Evolutionary conservation across 176 grass and related monocot genomes (phyloP), one percentile per base, ranked within the genome.

Genomic region (Carex littledalei): DNA sequence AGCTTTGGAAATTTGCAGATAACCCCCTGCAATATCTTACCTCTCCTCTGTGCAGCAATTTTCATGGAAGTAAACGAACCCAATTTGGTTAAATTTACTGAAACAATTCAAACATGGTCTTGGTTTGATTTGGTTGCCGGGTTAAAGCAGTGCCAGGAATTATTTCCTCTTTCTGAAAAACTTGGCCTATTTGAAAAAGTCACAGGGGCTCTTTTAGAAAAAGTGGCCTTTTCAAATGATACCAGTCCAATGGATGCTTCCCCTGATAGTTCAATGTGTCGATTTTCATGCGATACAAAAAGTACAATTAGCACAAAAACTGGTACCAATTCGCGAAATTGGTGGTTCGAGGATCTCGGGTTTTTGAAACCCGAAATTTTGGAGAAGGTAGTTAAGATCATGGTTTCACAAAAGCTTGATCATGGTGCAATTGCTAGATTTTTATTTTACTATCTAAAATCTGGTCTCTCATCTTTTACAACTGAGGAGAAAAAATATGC

Each of bases 311-410:
- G 97, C 88, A 55, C 84, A 41, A 90, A 89, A 20, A 78, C 32
- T 47, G 14, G 77, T 62, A 84, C 85, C 67, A 86, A 68, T 72
- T 63, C 56, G 75, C 86, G 87, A 80, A 83, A 85, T 65, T 99
- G 97, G 97, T 99, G 97, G 97, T 96, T 94, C 74, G 91, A 99
- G n/a, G 97, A 99, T 89, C 87, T 99, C 41, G 59, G 68, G 24
- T 37, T 78, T 18, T 83, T 99, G 35, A 53, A 60, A 45, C 87
- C 93, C 2, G 37, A n/a, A 41, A 63, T 90, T 58, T 79, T 96
- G 26, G 86, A 87, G 82, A 94, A 75, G 39, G 84, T 99, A 9
- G 80, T 94, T 56, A 85, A 32, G 64, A 85, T 87, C 65, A 89
- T 99, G 84, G 53, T 86, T 72, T 83, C 67, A 72, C 91, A 81